Conservation (phyloP, 202 grass and related monocot genomes). For the Zoysia matrella region DNA sequence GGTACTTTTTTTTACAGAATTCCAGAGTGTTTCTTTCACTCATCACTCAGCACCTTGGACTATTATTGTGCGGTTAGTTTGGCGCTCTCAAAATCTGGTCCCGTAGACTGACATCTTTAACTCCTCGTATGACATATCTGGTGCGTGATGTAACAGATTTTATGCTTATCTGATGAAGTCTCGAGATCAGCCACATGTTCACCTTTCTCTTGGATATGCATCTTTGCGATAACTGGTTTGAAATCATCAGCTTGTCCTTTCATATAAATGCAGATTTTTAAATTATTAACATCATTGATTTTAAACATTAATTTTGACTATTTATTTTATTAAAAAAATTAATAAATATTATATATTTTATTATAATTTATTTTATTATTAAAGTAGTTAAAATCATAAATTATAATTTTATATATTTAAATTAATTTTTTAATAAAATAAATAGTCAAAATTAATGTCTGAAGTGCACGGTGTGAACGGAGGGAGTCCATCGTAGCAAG, state of each 20-base stretch:
- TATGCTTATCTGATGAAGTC: background rate
- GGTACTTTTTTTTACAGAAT: background rate
- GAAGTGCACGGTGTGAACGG: too few species aligned
- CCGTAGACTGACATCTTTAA: background rate
- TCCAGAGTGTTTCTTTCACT: background rate
- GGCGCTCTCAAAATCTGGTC: background rate
- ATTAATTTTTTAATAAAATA: too few species aligned
- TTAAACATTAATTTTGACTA: too few species aligned
- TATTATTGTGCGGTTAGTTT: conserved; percentile 25
- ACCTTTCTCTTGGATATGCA: conserved; percentile 20
- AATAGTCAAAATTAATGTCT: too few species aligned
- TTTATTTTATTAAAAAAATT: too few species aligned
- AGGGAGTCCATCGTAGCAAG: too few species aligned
- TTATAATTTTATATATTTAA: too few species aligned
- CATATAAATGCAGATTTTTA: background rate
- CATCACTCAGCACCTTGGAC: background rate
- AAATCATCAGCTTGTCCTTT: background rate
- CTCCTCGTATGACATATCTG: background rate
- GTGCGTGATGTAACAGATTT: conserved; percentile 16
- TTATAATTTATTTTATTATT: too few species aligned
- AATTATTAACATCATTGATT: too few species aligned
- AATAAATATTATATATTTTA: too few species aligned
- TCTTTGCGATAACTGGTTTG: conserved; percentile 28
- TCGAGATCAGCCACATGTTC: conserved; percentile 23
- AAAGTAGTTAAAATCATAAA: too few species aligned